A percentile compares a stretch with the other conserved stretches of the same genome.
These are phyloP conservation scores for Tarenaya hassleriana DNA, from an alignment of 345 rosid genomes.

Conservation along the genomic window DNA sequence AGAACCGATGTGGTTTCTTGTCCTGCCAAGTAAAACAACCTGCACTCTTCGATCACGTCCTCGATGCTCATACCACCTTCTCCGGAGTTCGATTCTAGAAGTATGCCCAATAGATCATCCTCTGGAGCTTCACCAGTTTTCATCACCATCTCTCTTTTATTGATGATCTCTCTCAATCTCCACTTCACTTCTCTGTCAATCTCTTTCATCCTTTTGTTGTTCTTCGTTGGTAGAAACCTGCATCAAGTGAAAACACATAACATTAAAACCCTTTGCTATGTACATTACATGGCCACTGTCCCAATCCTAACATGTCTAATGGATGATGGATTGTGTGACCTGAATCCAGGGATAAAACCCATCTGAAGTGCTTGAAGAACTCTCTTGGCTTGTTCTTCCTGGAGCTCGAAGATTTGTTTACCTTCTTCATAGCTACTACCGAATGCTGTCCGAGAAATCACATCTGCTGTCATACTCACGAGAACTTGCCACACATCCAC, in stretches of 20 bases:
- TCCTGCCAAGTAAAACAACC: slow-evolving; percentile 15
- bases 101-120: slow-evolving; percentile 24
- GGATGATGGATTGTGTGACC: too few relatives aligned
- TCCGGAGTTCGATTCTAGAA: slow-evolving; percentile 27
- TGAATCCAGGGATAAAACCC: slow-evolving; percentile 51
- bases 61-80: slow-evolving; percentile 30
- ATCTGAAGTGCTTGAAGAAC: slow-evolving; percentile 25
- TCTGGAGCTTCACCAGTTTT: slow-evolving; percentile 17
- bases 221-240: slow-evolving; percentile 30
- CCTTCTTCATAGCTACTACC: slow-evolving; percentile 75
- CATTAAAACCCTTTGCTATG: too few relatives aligned
- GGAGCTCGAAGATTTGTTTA: slow-evolving; percentile 48
- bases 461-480: slow-evolving; percentile 31
- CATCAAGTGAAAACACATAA: not conserved
- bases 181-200: slow-evolving; percentile 11
- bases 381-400: slow-evolving; percentile 37
- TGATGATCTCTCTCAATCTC: slow-evolving; percentile 22
- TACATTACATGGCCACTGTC: too few relatives aligned
- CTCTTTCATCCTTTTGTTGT: slow-evolving; percentile 21
- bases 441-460: slow-evolving; percentile 46
- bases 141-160: slow-evolving; percentile 24
- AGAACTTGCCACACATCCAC: slow-evolving; percentile 36
- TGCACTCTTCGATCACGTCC: slow-evolving; percentile 57
- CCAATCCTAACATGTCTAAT: too few relatives aligned
- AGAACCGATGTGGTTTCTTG: slow-evolving; percentile 19